A percentile compares a stretch with the other conserved stretches of the same genome.
These are phyloP conservation scores for Pleurozium schreberi DNA, from an alignment of 225 moss, liverwort and hornwort species.

Conservation along the genomic window DNA sequence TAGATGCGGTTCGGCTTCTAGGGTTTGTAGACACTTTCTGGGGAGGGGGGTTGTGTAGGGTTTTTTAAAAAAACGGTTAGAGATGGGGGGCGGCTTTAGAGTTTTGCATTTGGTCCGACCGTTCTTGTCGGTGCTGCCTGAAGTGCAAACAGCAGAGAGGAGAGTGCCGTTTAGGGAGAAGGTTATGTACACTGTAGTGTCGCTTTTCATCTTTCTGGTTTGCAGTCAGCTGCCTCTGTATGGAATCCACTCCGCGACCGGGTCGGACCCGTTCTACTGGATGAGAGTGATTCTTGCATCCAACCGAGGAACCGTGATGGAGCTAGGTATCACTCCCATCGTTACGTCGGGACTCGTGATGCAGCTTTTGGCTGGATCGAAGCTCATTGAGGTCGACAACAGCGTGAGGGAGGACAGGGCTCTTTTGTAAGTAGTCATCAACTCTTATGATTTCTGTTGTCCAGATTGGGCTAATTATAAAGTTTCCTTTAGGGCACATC, in stretches of 20 bases:
- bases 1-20: neutral
- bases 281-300: slow-evolving; percentile 95
- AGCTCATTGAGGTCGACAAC: slow-evolving; percentile 97
- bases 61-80: neutral
- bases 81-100: slow-evolving; percentile 81
- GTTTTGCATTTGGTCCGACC: slow-evolving; percentile 92
- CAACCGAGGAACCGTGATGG: slow-evolving; percentile 91
- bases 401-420: slow-evolving; percentile 98
- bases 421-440: slow-evolving; percentile 55
- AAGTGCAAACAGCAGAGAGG: slow-evolving; percentile 90
- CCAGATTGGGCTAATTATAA: neutral
- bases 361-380: slow-evolving; percentile 95
- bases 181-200: slow-evolving; percentile 92
- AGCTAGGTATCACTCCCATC: slow-evolving; percentile 93
- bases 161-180: slow-evolving; percentile 95
- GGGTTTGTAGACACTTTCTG: neutral
- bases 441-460: neutral
- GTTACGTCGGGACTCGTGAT: slow-evolving; percentile 91
- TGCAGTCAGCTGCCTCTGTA: slow-evolving; percentile 93
- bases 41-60: neutral
- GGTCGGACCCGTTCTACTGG: slow-evolving; percentile 99
- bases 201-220: slow-evolving; percentile 88
- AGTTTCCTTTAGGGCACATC: neutral
- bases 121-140: slow-evolving; percentile 83
- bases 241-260: slow-evolving; percentile 84